Conservation (phyloP, 768 basidiomycete genomes). For the Boletus edulis region DNA sequence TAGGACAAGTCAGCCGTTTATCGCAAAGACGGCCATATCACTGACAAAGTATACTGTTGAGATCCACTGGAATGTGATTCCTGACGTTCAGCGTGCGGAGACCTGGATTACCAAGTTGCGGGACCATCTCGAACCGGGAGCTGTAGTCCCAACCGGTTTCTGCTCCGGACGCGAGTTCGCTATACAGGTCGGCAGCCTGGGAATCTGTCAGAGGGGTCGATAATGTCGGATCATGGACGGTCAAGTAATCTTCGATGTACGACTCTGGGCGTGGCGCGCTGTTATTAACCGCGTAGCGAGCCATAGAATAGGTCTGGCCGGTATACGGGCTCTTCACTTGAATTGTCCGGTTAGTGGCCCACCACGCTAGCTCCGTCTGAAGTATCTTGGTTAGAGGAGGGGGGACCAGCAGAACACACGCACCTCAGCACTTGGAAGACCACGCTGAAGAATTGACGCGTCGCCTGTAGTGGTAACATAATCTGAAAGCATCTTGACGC, state of each 20-base stretch:
- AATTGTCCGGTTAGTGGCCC: constrained; percentile 69
- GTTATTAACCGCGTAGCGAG: constrained; percentile 76
- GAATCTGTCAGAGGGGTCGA: constrained; percentile 56
- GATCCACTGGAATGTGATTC: constrained; percentile 66
- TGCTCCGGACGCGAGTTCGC: constrained; percentile 85
- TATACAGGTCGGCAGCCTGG: constrained; percentile 65
- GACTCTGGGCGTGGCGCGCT: constrained; percentile 89
- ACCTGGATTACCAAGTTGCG: constrained; percentile 44
- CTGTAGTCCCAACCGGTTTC: constrained; percentile 62
- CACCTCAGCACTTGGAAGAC: constrained; percentile 82
- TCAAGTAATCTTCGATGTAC: constrained; percentile 73
- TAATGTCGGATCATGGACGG: constrained; percentile 64
- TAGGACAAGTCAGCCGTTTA: constrained; percentile 52
- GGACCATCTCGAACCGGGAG: constrained; percentile 41
- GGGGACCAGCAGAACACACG: constrained; percentile 3
- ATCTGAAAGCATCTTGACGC: constrained; percentile 75
- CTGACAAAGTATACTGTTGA: constrained; percentile 86
- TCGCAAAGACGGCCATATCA: constrained; percentile 78
- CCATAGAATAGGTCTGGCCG: constrained; percentile 60
- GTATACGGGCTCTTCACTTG: constrained; percentile 70
- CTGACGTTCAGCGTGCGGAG: constrained; percentile 71
- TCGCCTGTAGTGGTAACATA: constrained; percentile 77
- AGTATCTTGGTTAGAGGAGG: background rate
- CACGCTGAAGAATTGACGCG: constrained; percentile 69
- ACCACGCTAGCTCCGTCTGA: constrained; percentile 82